Evolutionary conservation across 768 basidiomycete genomes (phyloP), one percentile per base, ranked within the genome.

Genomic region (Rossbeevera mucosa): DNA sequence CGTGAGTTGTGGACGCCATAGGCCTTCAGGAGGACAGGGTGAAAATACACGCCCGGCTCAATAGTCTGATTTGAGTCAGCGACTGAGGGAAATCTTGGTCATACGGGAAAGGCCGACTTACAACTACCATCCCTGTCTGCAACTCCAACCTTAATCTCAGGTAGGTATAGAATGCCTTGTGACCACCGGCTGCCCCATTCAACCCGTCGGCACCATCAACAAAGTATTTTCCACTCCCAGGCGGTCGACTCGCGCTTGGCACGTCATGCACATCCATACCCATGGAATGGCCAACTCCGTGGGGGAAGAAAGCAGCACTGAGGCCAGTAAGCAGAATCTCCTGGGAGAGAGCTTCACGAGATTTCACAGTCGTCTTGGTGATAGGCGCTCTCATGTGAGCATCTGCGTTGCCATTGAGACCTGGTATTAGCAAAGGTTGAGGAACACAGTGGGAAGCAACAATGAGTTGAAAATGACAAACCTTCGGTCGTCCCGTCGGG

Each of bases 201-300:
- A 81, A 81, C 38, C 74, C 78, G 0, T 88, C 84, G 0, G 85
- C 86, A 59, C 88, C 91, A 64, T 91, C 89, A 2, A 95, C 92
- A 62, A 67, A 66, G 44, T 66, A 67, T 51, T 65, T 84, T 1
- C 72, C 71, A 59, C 81, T 86, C 14, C 72, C 70, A 8, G 53
- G 66, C n/a, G 87, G 91, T 65, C 84, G 90, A 67, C 80, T 88
- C n/a, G 86, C 86, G 43, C 77, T 81, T 0, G 91, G 88, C 1
- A 88, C 90, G 61, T 96, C 94, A 64, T 96, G 95, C 2, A 97
- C 94, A 65, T 98, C 95, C 69, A 96, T 74, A 11, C 95, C 95
- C 38, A 97, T 74, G 6, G 88, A 88, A 65, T 97, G 94, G 0
- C 93, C 92, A 33, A 88, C 74, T 3, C 94, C 95, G 63, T 97